These are phyloP conservation scores for Arctostaphylos glauca DNA, from an alignment of 148 eudicot species.

Conservation along the genomic window DNA sequence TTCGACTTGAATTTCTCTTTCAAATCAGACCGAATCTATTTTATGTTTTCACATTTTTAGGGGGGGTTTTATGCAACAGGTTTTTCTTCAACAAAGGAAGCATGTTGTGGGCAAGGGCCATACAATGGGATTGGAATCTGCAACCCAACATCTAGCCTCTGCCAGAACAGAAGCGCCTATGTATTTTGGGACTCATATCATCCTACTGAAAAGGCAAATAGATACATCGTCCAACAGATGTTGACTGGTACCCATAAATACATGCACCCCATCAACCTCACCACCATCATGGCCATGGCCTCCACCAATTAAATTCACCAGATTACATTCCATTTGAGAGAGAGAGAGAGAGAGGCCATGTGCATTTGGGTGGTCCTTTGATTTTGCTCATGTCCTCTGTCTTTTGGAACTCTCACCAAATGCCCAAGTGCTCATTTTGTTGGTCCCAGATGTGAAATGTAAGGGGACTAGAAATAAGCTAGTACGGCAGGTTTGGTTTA, in stretches of 20 bases:
- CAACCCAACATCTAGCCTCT: constrained; percentile 50
- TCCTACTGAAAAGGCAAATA: constrained; percentile 65
- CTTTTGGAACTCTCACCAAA: neutral
- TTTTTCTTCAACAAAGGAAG: constrained; percentile 51
- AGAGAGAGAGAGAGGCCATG: neutral
- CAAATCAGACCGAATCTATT: too few species aligned
- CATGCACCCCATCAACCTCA: constrained; percentile 80
- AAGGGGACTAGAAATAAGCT: neutral
- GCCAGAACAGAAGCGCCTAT: constrained; percentile 44
- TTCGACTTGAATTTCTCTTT: too few species aligned
- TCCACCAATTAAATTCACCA: constrained; percentile 19
- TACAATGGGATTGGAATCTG: constrained; percentile 74
- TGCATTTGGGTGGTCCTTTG: neutral
- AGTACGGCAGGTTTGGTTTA: neutral
- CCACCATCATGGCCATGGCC: constrained; percentile 58
- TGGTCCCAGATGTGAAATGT: neutral
- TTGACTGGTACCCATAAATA: constrained; percentile 43
- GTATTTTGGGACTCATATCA: constrained; percentile 82
- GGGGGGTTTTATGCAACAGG: constrained; percentile 27
- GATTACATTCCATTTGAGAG: neutral
- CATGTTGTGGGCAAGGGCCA: constrained; percentile 91
- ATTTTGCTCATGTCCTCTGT: neutral
- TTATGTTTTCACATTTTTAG: neutral
- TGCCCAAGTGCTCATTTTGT: neutral
- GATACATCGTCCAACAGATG: constrained; percentile 56